Evolutionary conservation across 176 grass and related monocot species (phyloP).

Genomic region (Hsuehochloa calcarea): DNA sequence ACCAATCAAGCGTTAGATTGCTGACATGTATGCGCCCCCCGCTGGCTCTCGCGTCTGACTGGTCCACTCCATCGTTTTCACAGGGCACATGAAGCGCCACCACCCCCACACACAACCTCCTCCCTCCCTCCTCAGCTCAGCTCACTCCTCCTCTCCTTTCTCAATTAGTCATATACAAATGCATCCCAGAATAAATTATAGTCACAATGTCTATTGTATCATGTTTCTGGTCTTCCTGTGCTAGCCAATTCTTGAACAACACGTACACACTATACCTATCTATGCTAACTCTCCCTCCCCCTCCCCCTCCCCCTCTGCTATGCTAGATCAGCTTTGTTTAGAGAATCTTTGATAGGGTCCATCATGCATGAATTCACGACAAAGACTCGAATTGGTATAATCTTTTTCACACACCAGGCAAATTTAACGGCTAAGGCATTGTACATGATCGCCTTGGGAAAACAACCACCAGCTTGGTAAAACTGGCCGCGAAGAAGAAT

Average conservation of each 20-base stretch:
- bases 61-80: slow-evolving; percentile 31
- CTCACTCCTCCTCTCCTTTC: not conserved
- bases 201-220: not conserved
- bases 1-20: not conserved
- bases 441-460: not conserved
- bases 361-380: not conserved
- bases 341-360: not conserved
- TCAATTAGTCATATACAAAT: not conserved
- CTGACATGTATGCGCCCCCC: slow-evolving; percentile 10
- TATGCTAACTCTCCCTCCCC: not conserved
- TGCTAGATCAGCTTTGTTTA: not conserved
- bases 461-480: not conserved
- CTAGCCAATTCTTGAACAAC: not conserved
- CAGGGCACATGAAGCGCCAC: slow-evolving; percentile 30
- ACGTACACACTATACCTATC: not conserved
- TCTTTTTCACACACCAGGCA: not conserved
- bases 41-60: slow-evolving; percentile 1
- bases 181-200: not conserved
- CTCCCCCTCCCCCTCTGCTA: no score
- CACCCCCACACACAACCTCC: not conserved
- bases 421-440: not conserved
- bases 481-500: not conserved
- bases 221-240: not conserved
- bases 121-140: no score
- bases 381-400: rapidly evolving